These are phyloP conservation scores for Metschnikowia matae DNA, from an alignment of 805 yeast species.

Conservation along the genomic window DNA sequence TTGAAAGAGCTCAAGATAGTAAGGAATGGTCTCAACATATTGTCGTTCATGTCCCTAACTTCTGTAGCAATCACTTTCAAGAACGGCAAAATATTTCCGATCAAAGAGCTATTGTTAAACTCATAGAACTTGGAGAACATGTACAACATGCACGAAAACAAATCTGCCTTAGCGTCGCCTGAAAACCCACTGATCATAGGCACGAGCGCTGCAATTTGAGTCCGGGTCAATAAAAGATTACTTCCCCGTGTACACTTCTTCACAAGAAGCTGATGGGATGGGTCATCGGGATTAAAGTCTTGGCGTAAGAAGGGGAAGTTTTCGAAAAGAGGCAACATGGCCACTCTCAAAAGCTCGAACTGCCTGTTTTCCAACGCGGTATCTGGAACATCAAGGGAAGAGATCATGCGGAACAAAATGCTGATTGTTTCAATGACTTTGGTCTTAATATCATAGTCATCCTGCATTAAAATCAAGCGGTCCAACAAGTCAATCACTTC, in stretches of 20 bases:
- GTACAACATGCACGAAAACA: conserved; percentile 65
- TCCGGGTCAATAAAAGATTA: conserved; percentile 44
- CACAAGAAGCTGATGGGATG: conserved; percentile 23
- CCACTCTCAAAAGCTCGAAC: conserved; percentile 74
- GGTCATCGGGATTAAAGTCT: conserved; percentile 32
- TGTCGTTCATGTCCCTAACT: conserved; percentile 12
- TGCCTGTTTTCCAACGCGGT: conserved; percentile 16
- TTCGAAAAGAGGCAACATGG: conserved; percentile 57
- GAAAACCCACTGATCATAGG: conserved; percentile 65
- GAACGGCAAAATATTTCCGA: conserved; percentile 47
- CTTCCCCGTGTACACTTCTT: conserved; percentile 29
- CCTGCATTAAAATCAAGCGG: conserved; percentile 59
- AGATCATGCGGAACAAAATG: conserved; percentile 27
- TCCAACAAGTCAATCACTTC: conserved; percentile 78
- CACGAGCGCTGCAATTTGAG: conserved; percentile 49
- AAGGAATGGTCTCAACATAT: conserved; percentile 26
- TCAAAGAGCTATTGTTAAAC: conserved; percentile 33
- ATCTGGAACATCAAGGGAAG: conserved; percentile 25
- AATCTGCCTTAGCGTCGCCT: conserved; percentile 56
- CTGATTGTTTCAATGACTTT: conserved; percentile 40
- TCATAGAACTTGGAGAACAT: conserved; percentile 57
- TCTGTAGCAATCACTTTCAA: conserved; percentile 33
- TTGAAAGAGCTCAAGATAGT: conserved; percentile 5
- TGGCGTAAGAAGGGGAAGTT: conserved; percentile 57
- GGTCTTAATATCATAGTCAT: conserved; percentile 56